Percentiles rank a stretch among this genome's conserved stretches.
Conservation (phyloP, 192 early-diverging fungal species). For the Backusella luteola region DNA sequence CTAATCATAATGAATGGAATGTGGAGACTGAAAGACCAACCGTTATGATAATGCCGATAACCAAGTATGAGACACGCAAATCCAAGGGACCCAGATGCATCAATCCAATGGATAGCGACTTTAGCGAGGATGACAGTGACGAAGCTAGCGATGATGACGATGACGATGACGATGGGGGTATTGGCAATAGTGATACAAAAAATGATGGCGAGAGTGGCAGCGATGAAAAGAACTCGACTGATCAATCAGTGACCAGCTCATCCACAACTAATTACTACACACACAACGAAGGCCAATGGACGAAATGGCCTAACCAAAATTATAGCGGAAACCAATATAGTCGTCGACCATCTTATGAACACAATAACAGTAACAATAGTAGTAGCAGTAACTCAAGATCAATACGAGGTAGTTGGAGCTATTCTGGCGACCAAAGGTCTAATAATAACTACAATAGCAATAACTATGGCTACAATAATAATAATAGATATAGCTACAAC, state of each 20-base stretch:
- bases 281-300: neutral
- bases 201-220: neutral
- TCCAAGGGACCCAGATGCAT: neutral
- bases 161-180: neutral
- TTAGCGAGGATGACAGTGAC: neutral
- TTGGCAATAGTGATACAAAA: neutral
- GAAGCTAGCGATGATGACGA: neutral
- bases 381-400: neutral
- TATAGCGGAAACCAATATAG: neutral
- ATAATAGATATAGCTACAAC: neutral
- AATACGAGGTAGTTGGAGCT: neutral
- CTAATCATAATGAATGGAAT: neutral
- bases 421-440: neutral
- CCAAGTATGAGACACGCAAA: neutral
- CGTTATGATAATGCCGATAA: constrained; percentile 10
- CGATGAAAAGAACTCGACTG: neutral
- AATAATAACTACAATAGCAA: neutral
- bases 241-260: neutral
- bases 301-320: neutral
- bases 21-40: neutral
- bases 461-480: neutral
- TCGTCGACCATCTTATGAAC: neutral
- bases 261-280: neutral
- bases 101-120: neutral
- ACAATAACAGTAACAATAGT: neutral